phyloP scores from a whole-genome alignment of 2,329 filamentous ascomycete species.

The Parastagonospora nodorum region DNA sequence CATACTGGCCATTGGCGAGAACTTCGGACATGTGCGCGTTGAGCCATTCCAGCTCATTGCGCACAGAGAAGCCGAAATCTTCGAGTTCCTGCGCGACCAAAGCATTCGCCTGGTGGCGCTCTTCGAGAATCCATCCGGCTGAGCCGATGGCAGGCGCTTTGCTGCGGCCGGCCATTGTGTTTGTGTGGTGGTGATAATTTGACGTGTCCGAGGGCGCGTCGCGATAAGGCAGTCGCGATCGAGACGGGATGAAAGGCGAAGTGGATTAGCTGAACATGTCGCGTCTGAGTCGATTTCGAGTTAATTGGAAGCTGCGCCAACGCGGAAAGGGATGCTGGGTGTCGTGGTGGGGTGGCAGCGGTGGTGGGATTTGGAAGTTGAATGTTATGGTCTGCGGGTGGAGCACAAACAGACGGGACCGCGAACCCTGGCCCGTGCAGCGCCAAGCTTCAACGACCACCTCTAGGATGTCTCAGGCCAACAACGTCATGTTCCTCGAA shows the following conservation, averaged over 20 bases:
- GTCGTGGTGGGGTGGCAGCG: constrained; percentile 1
- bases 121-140: constrained; percentile 80
- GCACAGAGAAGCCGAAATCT: constrained; percentile 88
- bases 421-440: not conserved
- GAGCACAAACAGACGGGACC: not conserved
- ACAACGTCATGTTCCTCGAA: no score
- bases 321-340: not conserved
- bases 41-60: constrained; percentile 96
- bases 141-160: constrained; percentile 70
- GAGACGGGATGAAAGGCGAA: constrained; percentile 4
- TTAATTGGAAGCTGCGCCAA: constrained; percentile 39
- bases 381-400: not conserved
- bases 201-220: constrained; percentile 27
- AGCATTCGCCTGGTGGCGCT: constrained; percentile 76
- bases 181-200: constrained; percentile 6
- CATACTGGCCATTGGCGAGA: constrained; percentile 85
- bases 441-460: not conserved
- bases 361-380: not conserved
- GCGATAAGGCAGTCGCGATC: constrained; percentile 20
- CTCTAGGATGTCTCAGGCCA: no score
- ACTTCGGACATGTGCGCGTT: constrained; percentile 98
- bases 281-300: constrained; percentile 9
- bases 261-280: constrained; percentile 26
- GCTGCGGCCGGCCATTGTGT: constrained; percentile 39
- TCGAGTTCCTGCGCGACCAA: constrained; percentile 83